phyloP scores from a whole-genome alignment of 305 asterid genomes.

The Fraxinus velutina region DNA sequence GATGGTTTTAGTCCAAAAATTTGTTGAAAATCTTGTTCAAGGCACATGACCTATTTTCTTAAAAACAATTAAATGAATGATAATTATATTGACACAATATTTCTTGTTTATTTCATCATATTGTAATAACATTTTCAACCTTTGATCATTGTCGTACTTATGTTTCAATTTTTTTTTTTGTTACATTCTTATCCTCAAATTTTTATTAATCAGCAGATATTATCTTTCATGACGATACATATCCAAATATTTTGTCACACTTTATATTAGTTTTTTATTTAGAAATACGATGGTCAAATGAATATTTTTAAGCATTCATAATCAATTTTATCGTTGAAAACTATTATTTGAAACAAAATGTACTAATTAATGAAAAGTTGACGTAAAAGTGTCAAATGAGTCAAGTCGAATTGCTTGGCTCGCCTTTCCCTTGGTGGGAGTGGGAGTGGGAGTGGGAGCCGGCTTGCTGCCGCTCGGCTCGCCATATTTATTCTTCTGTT shows the following conservation, averaged over 20 bases:
- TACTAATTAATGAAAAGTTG: not conserved
- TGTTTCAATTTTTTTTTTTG: not conserved
- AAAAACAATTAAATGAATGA: not conserved
- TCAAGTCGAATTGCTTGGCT: not conserved
- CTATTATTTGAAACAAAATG: not conserved
- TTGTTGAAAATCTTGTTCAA: not conserved
- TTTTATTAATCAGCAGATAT: not conserved
- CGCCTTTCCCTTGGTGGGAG: not conserved
- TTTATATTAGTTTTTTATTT: not conserved
- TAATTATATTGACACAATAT: not conserved
- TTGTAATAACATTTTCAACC: not conserved
- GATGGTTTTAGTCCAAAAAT: not conserved
- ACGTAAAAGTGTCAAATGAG: not conserved
- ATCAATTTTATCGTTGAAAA: not conserved
- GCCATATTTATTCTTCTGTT: not conserved
- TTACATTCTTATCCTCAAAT: not conserved
- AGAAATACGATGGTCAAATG: not conserved
- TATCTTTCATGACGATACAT: not conserved
- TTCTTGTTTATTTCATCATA: not conserved
- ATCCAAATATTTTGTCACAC: not conserved
- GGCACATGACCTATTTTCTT: not conserved
- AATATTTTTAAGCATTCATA: not conserved
- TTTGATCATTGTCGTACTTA: not conserved
- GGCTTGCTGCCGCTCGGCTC: not conserved
- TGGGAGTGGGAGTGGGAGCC: not conserved